Percentiles rank a stretch among this genome's conserved stretches.
Evolutionary conservation across 805 yeast genomes (phyloP).

Genomic region (Pichia sporocuriosa): DNA sequence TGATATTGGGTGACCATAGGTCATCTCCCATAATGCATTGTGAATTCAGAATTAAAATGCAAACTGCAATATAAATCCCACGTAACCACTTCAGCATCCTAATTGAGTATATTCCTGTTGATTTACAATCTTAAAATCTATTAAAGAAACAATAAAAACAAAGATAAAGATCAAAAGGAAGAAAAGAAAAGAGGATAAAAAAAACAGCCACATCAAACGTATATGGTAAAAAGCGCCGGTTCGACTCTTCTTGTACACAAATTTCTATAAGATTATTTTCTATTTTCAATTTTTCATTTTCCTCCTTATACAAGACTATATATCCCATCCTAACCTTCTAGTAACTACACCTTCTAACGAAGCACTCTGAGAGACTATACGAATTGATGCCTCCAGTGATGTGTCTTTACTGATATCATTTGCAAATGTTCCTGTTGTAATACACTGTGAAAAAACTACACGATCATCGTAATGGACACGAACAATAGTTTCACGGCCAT

Average conservation of each 20-base stretch:
- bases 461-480: slow-evolving; percentile 22
- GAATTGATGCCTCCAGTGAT: slow-evolving; percentile 1
- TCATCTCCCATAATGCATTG: slow-evolving; percentile 2
- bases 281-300: too few species aligned
- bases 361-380: slow-evolving; percentile 5
- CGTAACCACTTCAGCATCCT: too few species aligned
- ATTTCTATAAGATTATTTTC: too few species aligned
- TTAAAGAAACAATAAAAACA: too few species aligned
- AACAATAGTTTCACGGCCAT: slow-evolving; percentile 13
- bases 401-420: slow-evolving; percentile 13
- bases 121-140: too few species aligned
- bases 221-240: too few species aligned
- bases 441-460: slow-evolving; percentile 14
- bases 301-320: background rate
- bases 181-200: too few species aligned
- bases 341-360: slow-evolving; percentile 4
- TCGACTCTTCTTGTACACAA: too few species aligned
- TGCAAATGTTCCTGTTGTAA: slow-evolving; percentile 14
- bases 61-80: background rate
- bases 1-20: slow-evolving; percentile 16
- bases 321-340: background rate
- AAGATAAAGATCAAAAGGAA: too few species aligned
- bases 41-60: background rate
- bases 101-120: too few species aligned
- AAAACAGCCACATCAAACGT: too few species aligned